Conservation (phyloP, 192 early-diverging fungal species). For the Jimgerdemannia lactiflua region DNA sequence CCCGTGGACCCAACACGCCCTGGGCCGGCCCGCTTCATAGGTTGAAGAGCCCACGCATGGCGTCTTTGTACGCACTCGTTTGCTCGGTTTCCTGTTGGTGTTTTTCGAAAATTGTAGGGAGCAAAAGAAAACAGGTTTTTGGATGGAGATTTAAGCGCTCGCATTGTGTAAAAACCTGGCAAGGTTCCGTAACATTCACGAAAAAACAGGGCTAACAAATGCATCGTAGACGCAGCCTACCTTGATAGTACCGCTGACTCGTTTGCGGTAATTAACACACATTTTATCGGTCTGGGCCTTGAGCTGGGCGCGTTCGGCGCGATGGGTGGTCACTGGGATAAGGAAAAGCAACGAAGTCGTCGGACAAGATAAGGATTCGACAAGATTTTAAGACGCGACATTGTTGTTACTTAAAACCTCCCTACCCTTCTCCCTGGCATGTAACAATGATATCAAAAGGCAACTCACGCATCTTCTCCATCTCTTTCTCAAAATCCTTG, state of each 20-base stretch:
- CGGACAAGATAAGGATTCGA: neutral
- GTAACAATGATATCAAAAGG: neutral
- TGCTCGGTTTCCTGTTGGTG: neutral
- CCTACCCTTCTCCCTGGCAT: neutral
- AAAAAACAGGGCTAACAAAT: neutral
- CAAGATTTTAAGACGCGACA: neutral
- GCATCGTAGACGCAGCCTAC: neutral
- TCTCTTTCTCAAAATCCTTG: constrained; percentile 14
- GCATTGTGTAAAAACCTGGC: too few relatives aligned
- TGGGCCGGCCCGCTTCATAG: neutral
- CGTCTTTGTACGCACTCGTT: neutral
- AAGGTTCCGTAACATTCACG: neutral
- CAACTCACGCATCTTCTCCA: constrained; percentile 7
- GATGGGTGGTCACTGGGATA: neutral
- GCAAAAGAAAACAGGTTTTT: neutral
- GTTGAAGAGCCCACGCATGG: neutral
- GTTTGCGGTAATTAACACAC: neutral
- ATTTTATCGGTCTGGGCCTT: neutral
- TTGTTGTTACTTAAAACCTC: neutral
- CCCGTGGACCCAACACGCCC: too few relatives aligned
- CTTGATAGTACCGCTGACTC: neutral
- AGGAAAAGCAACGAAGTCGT: neutral
- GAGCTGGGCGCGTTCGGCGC: neutral
- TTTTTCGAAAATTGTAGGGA: neutral
- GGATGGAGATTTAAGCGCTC: too few relatives aligned